Evolutionary conservation across 108 stramenopile species (phyloP), one percentile per base, ranked within the genome.

Genomic region (Fistulifera solaris): DNA sequence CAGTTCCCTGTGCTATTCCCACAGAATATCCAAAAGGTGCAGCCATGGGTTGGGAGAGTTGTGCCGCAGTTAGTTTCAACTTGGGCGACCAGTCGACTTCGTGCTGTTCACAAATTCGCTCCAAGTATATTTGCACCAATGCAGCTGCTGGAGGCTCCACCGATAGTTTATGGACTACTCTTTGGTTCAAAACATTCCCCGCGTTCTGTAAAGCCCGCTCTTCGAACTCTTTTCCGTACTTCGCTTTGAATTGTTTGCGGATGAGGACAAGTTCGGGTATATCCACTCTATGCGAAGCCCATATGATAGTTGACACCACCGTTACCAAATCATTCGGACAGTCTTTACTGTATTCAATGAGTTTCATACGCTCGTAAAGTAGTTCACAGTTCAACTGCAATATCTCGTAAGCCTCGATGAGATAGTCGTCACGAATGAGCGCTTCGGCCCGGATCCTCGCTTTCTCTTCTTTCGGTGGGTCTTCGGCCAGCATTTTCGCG

Each of bases 401-500:
- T 27, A 94, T 89, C 44, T 89, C 89, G 47, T 85, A 91, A 0
- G 94, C 94, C 63, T 94, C 88, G 27, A 94, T 69, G 44, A 85
- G 74, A 59, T 78, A 62, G 55, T 94, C 94, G 27, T 92, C 94
- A 8, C 87, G 77, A 61, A 90, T 94, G 11, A 94, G 61, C 2
- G 88, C 72, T 59, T 94, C 89, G 40, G 87, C 88, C 35, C 71
- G 73, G 65, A 94, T 94, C n/a, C 78, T 66, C 10, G 94, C 94
- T 63, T 89, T 92, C 59, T 92, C 94, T 56, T 94, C 94, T 49
- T 80, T 78, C 38, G 90, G 86, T 10, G 90, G 90, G 19, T 70
- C 58, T 49, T 94, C 89, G 17, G 78, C 63, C 12, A 94, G 66
- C 25, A 94, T 42, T 7, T 59, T 67, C 44, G 94, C 85, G 31